Evolutionary conservation across 2,329 filamentous ascomycete genomes (phyloP), one percentile per base, ranked within the genome.

Genomic region (Trematosphaeria pertusa): DNA sequence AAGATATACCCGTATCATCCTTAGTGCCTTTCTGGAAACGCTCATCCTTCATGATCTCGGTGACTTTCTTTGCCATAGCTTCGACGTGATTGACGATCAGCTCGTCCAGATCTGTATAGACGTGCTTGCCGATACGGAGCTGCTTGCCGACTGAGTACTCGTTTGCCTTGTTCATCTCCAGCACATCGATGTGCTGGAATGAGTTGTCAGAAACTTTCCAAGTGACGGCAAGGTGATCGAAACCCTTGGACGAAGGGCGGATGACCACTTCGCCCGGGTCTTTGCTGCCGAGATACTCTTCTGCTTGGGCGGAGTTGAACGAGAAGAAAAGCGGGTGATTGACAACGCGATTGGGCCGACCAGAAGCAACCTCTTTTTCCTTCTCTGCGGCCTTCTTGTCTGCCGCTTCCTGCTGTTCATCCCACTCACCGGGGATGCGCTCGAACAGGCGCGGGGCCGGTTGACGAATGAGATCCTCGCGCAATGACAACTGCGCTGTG

Each of bases 171-270:
- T 96, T 90, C 65, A 99, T 81, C 75, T 99, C 94, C 30, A 99
- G 81, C 24, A 99, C 93, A 72, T 99, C 94, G 55, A 99, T 90
- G 72, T 99, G 94, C 74, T 99, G 92, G 71, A 92, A 99, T n/a
- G 97, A 86, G 49, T 88, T 88, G 69, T 97, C 91, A 1, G 91
- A 88, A 11, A 99, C 92, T 78, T 99, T 99, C 94, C 94, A 99
- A 0, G 94, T 99, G 36, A 99, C 86, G 6, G 93, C 91, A 44
- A 99, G 80, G 76, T 99, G 94, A 70, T 99, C 94, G 48, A 91
- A 88, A 34, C 94, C 94, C 72, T 96, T 96, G 20, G 91, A 96
- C 1, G 91, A 97, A 3, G 94, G 93, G 34, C 94, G 87, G 65
- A 99, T 97, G 50, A 99, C 91, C 44, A 95, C 88, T 70, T 97